Percentiles rank a stretch among this genome's conserved stretches.
Conservation (phyloP, 2,329 filamentous ascomycete species). For the Tolypocladium pustulatum region DNA sequence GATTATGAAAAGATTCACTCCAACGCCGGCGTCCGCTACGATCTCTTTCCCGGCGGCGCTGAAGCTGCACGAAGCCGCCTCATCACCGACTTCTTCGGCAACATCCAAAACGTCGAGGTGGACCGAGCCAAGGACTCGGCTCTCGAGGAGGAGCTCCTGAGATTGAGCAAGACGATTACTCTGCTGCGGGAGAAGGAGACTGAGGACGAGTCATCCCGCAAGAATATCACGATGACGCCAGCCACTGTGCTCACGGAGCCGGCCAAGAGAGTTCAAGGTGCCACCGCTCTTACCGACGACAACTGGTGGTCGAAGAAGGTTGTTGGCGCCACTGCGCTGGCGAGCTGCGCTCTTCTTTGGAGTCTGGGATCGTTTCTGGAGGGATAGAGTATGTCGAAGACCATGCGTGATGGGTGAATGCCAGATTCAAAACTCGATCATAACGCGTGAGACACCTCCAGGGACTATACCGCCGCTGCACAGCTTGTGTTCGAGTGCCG, state of each 20-base stretch:
- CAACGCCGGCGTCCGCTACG: slow-evolving; percentile 83
- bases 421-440: too few species aligned
- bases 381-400: slow-evolving; percentile 4
- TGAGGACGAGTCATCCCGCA: slow-evolving; percentile 26
- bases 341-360: slow-evolving; percentile 52
- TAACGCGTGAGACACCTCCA: not conserved
- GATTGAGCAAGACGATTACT: slow-evolving; percentile 60
- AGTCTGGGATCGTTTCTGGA: slow-evolving; percentile 43
- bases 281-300: slow-evolving; percentile 54
- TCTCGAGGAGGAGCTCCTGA: slow-evolving; percentile 63
- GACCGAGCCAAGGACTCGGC: slow-evolving; percentile 50
- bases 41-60: slow-evolving; percentile 83
- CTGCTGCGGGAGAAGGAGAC: slow-evolving; percentile 38
- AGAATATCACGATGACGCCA: slow-evolving; percentile 15
- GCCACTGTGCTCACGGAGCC: slow-evolving; percentile 16
- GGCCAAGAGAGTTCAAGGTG: slow-evolving; percentile 19
- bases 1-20: slow-evolving; percentile 92
- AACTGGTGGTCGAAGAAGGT: slow-evolving; percentile 59
- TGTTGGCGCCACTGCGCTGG: slow-evolving; percentile 49
- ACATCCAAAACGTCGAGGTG: slow-evolving; percentile 93
- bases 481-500: not conserved
- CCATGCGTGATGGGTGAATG: not conserved
- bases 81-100: slow-evolving; percentile 96
- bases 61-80: slow-evolving; percentile 65
- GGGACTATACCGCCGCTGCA: too few species aligned